Conservation (phyloP, 805 yeast genomes). For the Metschnikowia lachancei region DNA sequence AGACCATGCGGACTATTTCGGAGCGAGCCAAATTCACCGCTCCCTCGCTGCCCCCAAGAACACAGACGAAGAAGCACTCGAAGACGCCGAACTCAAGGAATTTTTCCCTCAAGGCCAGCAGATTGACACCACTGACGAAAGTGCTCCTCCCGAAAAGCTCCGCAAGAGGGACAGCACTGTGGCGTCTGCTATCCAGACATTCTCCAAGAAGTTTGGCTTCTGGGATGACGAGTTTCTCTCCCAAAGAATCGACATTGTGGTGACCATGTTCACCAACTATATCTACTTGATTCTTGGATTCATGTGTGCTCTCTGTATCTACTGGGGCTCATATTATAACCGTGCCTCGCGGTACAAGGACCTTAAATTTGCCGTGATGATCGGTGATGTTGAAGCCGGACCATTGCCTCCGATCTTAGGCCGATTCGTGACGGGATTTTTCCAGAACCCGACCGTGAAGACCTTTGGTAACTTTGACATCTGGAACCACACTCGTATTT, state of each 20-base stretch:
- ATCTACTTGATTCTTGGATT: conserved; percentile 24
- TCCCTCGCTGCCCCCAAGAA: background rate
- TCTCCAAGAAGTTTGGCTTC: conserved; percentile 23
- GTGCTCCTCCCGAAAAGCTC: background rate
- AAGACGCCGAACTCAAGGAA: conserved; percentile 1
- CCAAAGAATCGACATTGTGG: conserved; percentile 22
- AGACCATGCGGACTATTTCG: conserved; percentile 7
- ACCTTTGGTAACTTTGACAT: conserved; percentile 26
- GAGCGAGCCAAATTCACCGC: conserved; percentile 6
- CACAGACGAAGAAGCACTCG: conserved; percentile 1
- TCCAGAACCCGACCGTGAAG: conserved; percentile 22
- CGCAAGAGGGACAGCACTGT: conserved; percentile 23
- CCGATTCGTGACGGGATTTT: conserved; percentile 19
- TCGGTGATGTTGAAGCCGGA: conserved; percentile 26
- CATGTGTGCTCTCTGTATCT: conserved; percentile 26
- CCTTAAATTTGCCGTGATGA: conserved; percentile 26
- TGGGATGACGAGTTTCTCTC: conserved; percentile 31
- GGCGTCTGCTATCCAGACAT: conserved; percentile 21
- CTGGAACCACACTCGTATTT: conserved; percentile 21
- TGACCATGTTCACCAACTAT: conserved; percentile 27
- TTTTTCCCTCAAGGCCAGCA: background rate
- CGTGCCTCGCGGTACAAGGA: conserved; percentile 22
- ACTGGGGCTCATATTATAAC: conserved; percentile 33
- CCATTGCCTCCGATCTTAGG: conserved; percentile 27
- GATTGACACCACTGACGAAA: background rate